Percentiles rank a stretch among this genome's conserved stretches.
Conservation (phyloP, 2,329 filamentous ascomycete species). For the Colletotrichum sojae region DNA sequence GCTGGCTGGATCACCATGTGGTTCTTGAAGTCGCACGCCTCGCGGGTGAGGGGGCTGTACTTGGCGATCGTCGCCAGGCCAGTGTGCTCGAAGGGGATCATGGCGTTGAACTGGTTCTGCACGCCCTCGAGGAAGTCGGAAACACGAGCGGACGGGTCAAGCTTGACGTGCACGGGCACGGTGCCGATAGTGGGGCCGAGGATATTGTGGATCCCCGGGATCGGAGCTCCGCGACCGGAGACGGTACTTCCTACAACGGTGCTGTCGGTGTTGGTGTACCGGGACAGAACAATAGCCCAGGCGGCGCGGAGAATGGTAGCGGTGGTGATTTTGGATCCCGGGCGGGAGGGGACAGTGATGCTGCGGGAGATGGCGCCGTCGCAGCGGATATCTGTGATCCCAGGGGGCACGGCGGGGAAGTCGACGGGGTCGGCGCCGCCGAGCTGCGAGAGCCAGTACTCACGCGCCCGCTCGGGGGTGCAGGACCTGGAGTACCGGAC, state of each 20-base stretch:
- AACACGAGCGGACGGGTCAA: conserved; percentile 46
- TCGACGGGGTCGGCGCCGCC: not conserved
- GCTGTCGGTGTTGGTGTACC: conserved; percentile 56
- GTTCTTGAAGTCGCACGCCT: conserved; percentile 43
- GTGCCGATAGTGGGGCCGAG: conserved; percentile 55
- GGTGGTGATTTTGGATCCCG: conserved; percentile 18
- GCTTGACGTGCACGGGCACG: conserved; percentile 55
- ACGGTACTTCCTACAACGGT: conserved; percentile 55
- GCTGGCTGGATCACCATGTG: conserved; percentile 36
- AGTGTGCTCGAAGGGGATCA: conserved; percentile 44
- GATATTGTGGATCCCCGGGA: conserved; percentile 43
- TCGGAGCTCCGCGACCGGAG: conserved; percentile 52
- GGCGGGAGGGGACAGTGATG: not conserved
- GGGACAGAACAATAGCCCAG: conserved; percentile 63
- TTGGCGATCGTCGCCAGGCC: conserved; percentile 45
- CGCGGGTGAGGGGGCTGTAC: conserved; percentile 33
- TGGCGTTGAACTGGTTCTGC: conserved; percentile 40
- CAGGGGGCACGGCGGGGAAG: not conserved
- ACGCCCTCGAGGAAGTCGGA: conserved; percentile 30
- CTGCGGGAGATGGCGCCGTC: not conserved
- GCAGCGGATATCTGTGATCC: not conserved
- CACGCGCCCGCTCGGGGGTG: not conserved
- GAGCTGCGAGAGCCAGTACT: not conserved
- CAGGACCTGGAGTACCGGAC: not conserved
- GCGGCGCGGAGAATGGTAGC: conserved; percentile 54